Conservation (phyloP, 768 basidiomycete genomes). For the Aureoboletus auriporus region DNA sequence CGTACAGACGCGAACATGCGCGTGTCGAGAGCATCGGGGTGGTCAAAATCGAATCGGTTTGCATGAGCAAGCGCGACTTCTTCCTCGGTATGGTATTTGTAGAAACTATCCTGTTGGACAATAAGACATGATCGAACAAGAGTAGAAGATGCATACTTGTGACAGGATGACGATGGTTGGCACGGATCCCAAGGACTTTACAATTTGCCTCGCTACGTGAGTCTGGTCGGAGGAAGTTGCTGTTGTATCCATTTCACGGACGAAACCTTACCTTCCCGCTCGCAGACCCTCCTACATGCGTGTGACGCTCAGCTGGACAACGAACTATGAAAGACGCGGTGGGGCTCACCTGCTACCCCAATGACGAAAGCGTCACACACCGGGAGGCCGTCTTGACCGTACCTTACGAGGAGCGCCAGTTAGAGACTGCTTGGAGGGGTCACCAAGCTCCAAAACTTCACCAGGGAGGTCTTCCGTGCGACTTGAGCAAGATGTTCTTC, state of each 20-base stretch:
- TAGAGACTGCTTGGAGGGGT: slow-evolving; percentile 10
- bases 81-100: slow-evolving; percentile 74
- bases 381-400: slow-evolving; percentile 67
- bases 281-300: slow-evolving; percentile 66
- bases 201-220: slow-evolving; percentile 80
- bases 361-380: slow-evolving; percentile 78
- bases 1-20: slow-evolving; percentile 75
- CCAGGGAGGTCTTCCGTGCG: slow-evolving; percentile 87
- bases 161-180: slow-evolving; percentile 89
- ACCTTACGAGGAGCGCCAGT: slow-evolving; percentile 45
- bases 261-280: slow-evolving; percentile 70
- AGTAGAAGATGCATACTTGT: slow-evolving; percentile 45
- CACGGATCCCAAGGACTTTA: slow-evolving; percentile 75
- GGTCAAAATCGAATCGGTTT: slow-evolving; percentile 82
- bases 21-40: slow-evolving; percentile 92
- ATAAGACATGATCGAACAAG: neutral
- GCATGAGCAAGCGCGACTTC: slow-evolving; percentile 81
- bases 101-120: slow-evolving; percentile 80
- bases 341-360: slow-evolving; percentile 64
- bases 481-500: slow-evolving; percentile 74
- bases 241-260: neutral
- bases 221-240: slow-evolving; percentile 45
- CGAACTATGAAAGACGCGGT: slow-evolving; percentile 11
- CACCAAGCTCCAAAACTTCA: slow-evolving; percentile 27
- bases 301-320: neutral